Conservation (phyloP, 2,329 filamentous ascomycete genomes). For the Penicillium sp. region DNA sequence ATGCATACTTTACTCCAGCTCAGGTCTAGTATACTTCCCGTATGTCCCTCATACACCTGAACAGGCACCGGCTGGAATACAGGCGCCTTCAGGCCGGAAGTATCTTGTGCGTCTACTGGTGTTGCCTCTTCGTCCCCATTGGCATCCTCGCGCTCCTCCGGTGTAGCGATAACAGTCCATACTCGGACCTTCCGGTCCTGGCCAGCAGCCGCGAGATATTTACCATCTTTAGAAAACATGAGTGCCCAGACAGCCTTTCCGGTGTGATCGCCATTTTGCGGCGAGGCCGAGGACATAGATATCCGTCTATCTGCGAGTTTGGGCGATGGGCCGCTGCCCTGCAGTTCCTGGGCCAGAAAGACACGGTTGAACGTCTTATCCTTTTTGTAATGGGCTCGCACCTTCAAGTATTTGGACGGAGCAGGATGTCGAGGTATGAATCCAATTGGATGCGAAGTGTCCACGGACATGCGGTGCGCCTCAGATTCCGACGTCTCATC, state of each 20-base stretch:
- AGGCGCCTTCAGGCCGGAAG: conserved; percentile 74
- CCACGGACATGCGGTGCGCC: conserved; percentile 71
- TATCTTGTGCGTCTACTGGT: conserved; percentile 45
- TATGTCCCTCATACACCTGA: conserved; percentile 79
- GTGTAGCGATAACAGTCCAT: conserved; percentile 81
- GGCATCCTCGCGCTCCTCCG: conserved; percentile 71
- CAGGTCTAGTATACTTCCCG: conserved; percentile 79
- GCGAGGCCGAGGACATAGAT: conserved; percentile 22
- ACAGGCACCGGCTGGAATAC: conserved; percentile 80
- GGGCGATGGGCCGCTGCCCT: conserved; percentile 50
- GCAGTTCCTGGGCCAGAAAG: conserved; percentile 90
- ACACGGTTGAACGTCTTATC: conserved; percentile 76
- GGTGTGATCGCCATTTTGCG: conserved; percentile 28
- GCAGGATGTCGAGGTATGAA: conserved; percentile 86
- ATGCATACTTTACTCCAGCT: conserved; percentile 82
- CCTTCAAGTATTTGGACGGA: conserved; percentile 85
- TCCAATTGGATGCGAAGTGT: conserved; percentile 72
- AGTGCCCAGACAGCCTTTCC: conserved; percentile 81
- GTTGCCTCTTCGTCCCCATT: conserved; percentile 65
- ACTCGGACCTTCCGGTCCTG: conserved; percentile 82
- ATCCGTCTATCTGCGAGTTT: conserved; percentile 31
- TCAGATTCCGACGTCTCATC: conserved; percentile 68
- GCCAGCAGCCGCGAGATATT: conserved; percentile 85
- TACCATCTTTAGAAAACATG: conserved; percentile 89
- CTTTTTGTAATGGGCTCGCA: conserved; percentile 77